These are phyloP conservation scores for Henckelia pumila DNA, from an alignment of 257 asterid genomes.

Conservation along the genomic window DNA sequence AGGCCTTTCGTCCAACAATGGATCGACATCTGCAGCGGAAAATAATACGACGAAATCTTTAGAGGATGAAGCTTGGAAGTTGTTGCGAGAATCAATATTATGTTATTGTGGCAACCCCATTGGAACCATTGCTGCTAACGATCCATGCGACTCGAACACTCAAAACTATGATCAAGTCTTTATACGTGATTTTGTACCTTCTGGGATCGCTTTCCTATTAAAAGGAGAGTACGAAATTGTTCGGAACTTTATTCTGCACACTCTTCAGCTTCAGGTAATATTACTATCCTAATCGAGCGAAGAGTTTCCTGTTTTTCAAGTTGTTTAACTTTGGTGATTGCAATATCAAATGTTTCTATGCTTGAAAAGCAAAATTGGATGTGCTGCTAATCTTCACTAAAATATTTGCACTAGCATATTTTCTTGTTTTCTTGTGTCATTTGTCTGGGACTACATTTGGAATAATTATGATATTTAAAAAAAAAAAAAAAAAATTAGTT, in stretches of 20 bases:
- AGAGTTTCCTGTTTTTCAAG: constrained; percentile 6
- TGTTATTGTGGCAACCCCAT: constrained; percentile 70
- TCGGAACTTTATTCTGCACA: constrained; percentile 74
- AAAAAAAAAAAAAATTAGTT: no score
- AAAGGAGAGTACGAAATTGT: constrained; percentile 89
- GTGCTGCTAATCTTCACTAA: not conserved
- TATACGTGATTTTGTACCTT: constrained; percentile 85
- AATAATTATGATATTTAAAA: not conserved
- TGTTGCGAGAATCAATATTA: constrained; percentile 71
- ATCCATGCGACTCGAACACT: constrained; percentile 59
- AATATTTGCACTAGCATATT: not conserved
- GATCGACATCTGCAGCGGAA: constrained; percentile 32
- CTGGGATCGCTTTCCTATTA: constrained; percentile 79
- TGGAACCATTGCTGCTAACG: constrained; percentile 95
- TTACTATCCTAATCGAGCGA: not conserved
- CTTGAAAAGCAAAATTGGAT: constrained; percentile 8
- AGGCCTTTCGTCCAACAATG: constrained; percentile 30
- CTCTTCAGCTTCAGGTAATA: constrained; percentile 92
- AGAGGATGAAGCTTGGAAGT: constrained; percentile 88
- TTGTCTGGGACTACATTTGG: constrained; percentile 1
- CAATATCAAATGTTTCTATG: constrained; percentile 13
- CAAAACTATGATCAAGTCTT: constrained; percentile 92
- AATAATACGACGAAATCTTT: constrained; percentile 39
- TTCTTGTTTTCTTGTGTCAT: constrained; percentile 7
- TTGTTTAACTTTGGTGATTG: constrained; percentile 5